Evolutionary conservation across 768 basidiomycete species (phyloP).

Genomic region (Roridomyces roridus): DNA sequence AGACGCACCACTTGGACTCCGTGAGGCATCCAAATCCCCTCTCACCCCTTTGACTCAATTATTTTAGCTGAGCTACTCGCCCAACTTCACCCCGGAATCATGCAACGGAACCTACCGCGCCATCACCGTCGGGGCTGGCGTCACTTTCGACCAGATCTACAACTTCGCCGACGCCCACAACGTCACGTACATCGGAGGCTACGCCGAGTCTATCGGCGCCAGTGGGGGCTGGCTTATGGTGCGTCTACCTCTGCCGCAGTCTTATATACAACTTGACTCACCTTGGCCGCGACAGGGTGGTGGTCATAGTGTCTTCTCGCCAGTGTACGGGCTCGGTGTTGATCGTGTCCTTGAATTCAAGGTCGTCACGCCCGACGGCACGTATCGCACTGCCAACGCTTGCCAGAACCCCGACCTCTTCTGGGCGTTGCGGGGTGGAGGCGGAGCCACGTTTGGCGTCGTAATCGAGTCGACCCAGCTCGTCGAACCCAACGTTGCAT

Average conservation of each 20-base stretch:
- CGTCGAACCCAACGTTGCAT: not conserved
- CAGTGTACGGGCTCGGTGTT: slow-evolving; percentile 37
- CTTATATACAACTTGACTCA: no score
- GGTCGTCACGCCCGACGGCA: slow-evolving; percentile 49
- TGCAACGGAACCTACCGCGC: no score
- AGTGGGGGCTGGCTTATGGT: slow-evolving; percentile 37
- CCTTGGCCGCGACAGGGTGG: slow-evolving; percentile 32
- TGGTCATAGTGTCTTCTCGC: slow-evolving; percentile 38
- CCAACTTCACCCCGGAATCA: no score
- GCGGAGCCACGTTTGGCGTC: slow-evolving; percentile 39
- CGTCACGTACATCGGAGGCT: slow-evolving; percentile 21
- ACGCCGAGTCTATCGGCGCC: slow-evolving; percentile 34
- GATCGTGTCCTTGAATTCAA: slow-evolving; percentile 42
- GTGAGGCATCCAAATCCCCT: not conserved
- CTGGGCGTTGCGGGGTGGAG: slow-evolving; percentile 51
- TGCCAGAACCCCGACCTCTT: slow-evolving; percentile 50
- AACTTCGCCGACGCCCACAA: slow-evolving; percentile 25
- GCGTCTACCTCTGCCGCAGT: no score
- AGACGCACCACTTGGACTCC: slow-evolving; percentile 20
- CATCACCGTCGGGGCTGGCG: slow-evolving; percentile 2
- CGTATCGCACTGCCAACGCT: slow-evolving; percentile 41
- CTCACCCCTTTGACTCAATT: not conserved
- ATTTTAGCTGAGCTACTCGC: not conserved
- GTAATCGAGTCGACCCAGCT: slow-evolving; percentile 18
- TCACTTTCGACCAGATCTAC: slow-evolving; percentile 17